Base-by-base conservation (phyloP, 805 yeast genomes). In the Candida arabinofermentans region DNA sequence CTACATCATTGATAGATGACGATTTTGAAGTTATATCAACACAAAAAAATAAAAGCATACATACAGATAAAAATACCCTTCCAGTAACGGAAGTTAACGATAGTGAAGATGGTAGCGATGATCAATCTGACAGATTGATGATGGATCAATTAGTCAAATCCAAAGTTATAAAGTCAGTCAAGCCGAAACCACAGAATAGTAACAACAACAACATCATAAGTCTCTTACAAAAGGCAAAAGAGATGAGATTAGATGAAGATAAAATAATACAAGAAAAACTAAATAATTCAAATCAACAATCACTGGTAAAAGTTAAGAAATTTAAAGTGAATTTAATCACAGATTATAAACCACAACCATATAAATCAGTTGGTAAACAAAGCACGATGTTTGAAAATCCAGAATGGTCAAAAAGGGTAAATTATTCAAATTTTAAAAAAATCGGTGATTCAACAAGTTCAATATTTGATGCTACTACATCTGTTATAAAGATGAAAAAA, bases 381-480 rank as follows among this genome's bases (percentile, higher is more conserved):
- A 30, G 26, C 14, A 10, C 46, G 49, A 29, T 29, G 32, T 33
- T 13, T 21, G 14, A 27, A n/a, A 34, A 43, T 24, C 40, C 41
- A 12, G 40, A 40, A 10, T 49, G 55, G 54, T 24, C 9, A 3
- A 47, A 46, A 12, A 39, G 49, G 21, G 43, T 39, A 12, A 43
- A 51, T 22, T 49, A 44, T 36, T 47, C 53, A 12, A 39, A 31
- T 4, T 51, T 51, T 36, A 43, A 43, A n/a, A 47, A 44, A 34
- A 40, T 39, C 6, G 38, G 39, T 17, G 27, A 29, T 14, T 42
- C 31, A 5, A 33, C 34, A 12, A 23, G 34, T 16, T 50, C 47
- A 35, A 48, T 51, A 9, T 48, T 48, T 27, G 53, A 51, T 36
- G 55, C 55, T 5, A 51, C 51, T 7, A 33, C 44, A 10, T 41